These are phyloP conservation scores for Pichia sp. DNA, from an alignment of 1,139 yeast species.

Conservation along the genomic window DNA sequence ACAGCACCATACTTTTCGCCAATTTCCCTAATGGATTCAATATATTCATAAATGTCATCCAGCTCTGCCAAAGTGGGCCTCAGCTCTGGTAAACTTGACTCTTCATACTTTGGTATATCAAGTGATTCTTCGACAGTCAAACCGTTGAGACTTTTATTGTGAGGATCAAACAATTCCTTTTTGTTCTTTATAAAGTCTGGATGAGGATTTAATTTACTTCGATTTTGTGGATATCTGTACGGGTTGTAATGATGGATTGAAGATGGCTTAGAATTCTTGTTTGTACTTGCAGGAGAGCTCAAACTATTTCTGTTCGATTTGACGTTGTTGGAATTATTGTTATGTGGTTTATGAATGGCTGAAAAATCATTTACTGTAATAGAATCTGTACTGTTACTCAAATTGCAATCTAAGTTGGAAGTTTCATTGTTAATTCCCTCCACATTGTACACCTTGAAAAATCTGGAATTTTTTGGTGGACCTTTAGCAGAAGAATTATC, in stretches of 20 bases:
- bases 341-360: no score
- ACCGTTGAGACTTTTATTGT: neutral
- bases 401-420: no score
- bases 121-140: conserved; percentile 3
- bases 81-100: conserved; percentile 21
- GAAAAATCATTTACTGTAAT: no score
- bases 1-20: conserved; percentile 65
- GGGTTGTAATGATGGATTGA: conserved; percentile 34
- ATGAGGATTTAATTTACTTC: conserved; percentile 34
- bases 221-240: conserved; percentile 35
- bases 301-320: no score
- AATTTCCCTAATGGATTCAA: conserved; percentile 36
- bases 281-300: neutral
- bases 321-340: no score
- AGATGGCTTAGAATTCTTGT: conserved; percentile 3
- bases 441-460: conserved; percentile 30
- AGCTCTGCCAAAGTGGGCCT: conserved; percentile 19
- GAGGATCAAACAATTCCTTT: neutral
- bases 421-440: conserved; percentile 14
- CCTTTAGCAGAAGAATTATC: conserved; percentile 2
- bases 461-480: conserved; percentile 32
- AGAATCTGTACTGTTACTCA: no score
- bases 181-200: conserved; percentile 22
- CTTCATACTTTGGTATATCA: neutral
- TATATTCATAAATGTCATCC: conserved; percentile 35